Percentiles rank a stretch among this genome's conserved stretches.
Evolutionary conservation across 352 stramenopile species (phyloP).

Genomic region (Globisporangium solare): DNA sequence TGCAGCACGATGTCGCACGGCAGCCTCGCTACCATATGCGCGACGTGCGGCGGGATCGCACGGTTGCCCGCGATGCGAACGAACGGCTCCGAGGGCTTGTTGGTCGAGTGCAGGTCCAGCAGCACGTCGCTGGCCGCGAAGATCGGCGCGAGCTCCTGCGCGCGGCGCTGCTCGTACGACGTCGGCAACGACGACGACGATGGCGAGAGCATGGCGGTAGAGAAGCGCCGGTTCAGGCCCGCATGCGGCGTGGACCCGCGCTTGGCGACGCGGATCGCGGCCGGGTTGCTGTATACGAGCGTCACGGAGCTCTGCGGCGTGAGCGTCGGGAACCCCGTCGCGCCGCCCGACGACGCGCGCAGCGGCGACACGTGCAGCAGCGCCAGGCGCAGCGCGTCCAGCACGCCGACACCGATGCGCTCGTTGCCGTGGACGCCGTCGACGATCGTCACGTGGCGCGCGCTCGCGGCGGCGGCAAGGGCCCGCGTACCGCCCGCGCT

Average conservation of each 20-base stretch:
- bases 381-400: constrained; percentile 51
- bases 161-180: constrained; percentile 49
- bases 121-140: constrained; percentile 51
- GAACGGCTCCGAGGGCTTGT: constrained; percentile 68
- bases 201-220: constrained; percentile 22
- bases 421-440: constrained; percentile 77
- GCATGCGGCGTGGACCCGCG: constrained; percentile 44
- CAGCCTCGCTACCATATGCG: constrained; percentile 30
- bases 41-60: constrained; percentile 19
- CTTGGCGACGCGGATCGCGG: constrained; percentile 43
- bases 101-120: constrained; percentile 76
- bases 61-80: constrained; percentile 47
- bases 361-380: constrained; percentile 27
- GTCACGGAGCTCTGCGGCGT: constrained; percentile 32
- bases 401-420: constrained; percentile 55
- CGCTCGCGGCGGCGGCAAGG: constrained; percentile 7
- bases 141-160: constrained; percentile 49
- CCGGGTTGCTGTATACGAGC: constrained; percentile 63
- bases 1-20: constrained; percentile 57
- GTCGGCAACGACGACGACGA: no score
- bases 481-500: background rate
- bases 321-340: constrained; percentile 21
- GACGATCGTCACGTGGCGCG: constrained; percentile 51
- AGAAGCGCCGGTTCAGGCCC: constrained; percentile 74
- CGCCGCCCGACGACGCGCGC: constrained; percentile 6